Evolutionary conservation across 2,329 filamentous ascomycete genomes (phyloP), one percentile per base, ranked within the genome.

Genomic region (Venturia nashicola): DNA sequence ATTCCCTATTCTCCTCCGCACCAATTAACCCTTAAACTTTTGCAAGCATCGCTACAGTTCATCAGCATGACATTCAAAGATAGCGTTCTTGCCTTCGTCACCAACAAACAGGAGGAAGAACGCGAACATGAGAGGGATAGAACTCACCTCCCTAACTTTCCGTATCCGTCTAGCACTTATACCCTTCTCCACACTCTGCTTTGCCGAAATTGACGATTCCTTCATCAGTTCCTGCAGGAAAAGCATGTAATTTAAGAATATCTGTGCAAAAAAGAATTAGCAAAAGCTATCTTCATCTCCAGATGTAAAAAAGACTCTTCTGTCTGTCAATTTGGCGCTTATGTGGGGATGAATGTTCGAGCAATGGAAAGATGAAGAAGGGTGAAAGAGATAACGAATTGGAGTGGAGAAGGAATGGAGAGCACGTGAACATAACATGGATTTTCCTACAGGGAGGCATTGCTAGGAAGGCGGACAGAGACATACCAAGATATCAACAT

Each of bases 181-280:
- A 5, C 83, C 83, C 68, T 85, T 84, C 72, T 94, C 90, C 27
- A 89, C 88, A 14, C 83, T 80, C 72, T 87, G 84, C 71, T 89
- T 91, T 61, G 88, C 85, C 70, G 86, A 83, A 66, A 93, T 93
- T 1, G 83, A 82, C 0, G 90, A 88, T 76, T 94, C 90, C 68
- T 88, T 90, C 73, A 95, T 82, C 62, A 95, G 79, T 82, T 83
- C 80, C 73, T 85, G 80, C 71, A 96, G 87, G 69, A 96, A 95
- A 1, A 94, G 80, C 67, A 90, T 83, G 68, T 95, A 95, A 71
- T 94, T 86, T 65, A 96, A 80, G 70, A 90, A 95, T 67, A 95
- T 87, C 90, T 94, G 20, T 7, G 18, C 5, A 9, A 43, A 11
- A 39, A 8, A 7, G 6, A 3, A 7, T 39, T 39, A 39, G 36